These are phyloP conservation scores for Teunomyces tritomae DNA, from an alignment of 805 yeast genomes.

Conservation along the genomic window DNA sequence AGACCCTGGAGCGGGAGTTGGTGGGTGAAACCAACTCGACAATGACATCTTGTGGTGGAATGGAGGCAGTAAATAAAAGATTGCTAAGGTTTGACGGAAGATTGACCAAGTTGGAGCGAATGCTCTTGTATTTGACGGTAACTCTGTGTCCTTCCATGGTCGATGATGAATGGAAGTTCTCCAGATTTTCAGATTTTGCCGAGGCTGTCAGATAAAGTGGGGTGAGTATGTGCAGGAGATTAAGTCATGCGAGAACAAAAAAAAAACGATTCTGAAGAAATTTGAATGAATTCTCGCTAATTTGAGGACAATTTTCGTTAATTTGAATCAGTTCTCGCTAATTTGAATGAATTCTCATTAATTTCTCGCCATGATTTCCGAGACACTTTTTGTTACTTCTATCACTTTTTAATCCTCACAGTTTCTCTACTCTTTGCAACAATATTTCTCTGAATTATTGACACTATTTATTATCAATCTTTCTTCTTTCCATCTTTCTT, in stretches of 20 bases:
- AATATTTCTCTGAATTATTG: too few relatives aligned
- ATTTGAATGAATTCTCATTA: too few relatives aligned
- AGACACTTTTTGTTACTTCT: too few relatives aligned
- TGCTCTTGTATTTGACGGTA: slow-evolving; percentile 25
- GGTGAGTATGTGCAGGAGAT: background rate
- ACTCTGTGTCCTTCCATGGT: slow-evolving; percentile 38
- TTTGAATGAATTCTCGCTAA: too few relatives aligned
- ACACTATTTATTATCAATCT: too few relatives aligned
- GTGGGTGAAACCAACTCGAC: slow-evolving; percentile 40
- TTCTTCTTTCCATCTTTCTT: background rate
- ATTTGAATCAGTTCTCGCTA: too few relatives aligned
- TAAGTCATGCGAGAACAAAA: background rate
- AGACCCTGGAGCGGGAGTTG: slow-evolving; percentile 16
- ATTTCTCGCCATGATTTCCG: too few relatives aligned
- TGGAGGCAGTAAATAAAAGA: slow-evolving; percentile 48
- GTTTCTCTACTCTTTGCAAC: too few relatives aligned
- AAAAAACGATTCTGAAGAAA: background rate
- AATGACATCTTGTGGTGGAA: slow-evolving; percentile 57
- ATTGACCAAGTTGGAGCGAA: slow-evolving; percentile 51
- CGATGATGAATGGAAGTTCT: background rate
- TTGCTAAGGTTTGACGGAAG: slow-evolving; percentile 50
- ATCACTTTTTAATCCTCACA: too few relatives aligned
- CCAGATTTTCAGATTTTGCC: slow-evolving; percentile 1
- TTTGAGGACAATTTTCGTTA: too few relatives aligned
- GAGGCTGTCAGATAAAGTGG: background rate